phyloP scores from a whole-genome alignment of 148 eudicot genomes.

The Amaranthus cruentus region DNA sequence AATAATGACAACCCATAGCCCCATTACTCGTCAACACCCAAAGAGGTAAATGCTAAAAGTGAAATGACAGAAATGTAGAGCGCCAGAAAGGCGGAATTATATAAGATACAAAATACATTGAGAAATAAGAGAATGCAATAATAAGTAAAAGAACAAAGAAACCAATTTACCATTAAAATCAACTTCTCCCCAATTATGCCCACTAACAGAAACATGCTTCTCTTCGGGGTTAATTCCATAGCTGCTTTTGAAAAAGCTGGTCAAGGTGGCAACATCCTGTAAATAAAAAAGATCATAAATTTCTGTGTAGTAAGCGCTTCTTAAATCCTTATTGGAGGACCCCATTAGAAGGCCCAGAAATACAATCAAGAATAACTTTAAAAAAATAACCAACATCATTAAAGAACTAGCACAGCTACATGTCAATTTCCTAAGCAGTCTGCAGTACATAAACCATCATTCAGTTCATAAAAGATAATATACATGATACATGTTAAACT shows the following conservation, averaged over 20 bases:
- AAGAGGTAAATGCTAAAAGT: not conserved
- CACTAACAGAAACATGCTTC: conserved; percentile 89
- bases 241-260: conserved; percentile 55
- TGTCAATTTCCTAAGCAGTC: too few species aligned
- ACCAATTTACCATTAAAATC: conserved; percentile 60
- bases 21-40: not conserved
- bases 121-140: not conserved
- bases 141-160: not conserved
- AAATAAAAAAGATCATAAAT: conserved; percentile 4
- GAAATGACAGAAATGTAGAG: not conserved
- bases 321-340: too few species aligned
- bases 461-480: too few species aligned
- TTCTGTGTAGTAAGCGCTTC: too few species aligned
- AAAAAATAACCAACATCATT: too few species aligned
- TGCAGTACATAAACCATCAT: too few species aligned
- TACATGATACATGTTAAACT: too few species aligned
- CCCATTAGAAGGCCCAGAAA: too few species aligned
- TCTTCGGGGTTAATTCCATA: conserved; percentile 75
- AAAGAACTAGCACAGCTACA: too few species aligned
- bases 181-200: conserved; percentile 95
- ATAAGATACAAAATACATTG: not conserved
- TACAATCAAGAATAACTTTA: too few species aligned
- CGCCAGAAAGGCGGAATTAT: not conserved
- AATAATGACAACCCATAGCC: not conserved
- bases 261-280: conserved; percentile 78